A percentile compares a stretch with the other conserved stretches of the same genome.
These are phyloP conservation scores for Eucalyptus melliodora DNA, from an alignment of 345 rosid species.

Conservation along the genomic window DNA sequence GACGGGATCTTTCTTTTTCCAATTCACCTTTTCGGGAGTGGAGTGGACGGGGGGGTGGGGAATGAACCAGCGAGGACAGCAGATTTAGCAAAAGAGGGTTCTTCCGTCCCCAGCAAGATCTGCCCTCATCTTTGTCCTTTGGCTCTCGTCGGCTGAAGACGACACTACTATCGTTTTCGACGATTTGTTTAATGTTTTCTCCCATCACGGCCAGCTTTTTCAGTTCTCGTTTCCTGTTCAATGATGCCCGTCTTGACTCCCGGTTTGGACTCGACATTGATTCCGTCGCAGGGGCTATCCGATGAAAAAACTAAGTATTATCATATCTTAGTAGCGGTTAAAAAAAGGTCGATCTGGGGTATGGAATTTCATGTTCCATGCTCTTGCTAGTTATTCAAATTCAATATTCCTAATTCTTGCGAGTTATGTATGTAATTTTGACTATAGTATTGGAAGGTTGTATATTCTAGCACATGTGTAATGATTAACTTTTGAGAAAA, in stretches of 20 bases:
- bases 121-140: not conserved
- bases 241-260: not conserved
- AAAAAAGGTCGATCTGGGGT: not conserved
- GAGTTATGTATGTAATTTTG: not conserved
- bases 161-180: not conserved
- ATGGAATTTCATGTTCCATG: not conserved
- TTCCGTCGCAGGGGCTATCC: not conserved
- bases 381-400: not conserved
- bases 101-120: not conserved
- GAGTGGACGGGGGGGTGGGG: not conserved
- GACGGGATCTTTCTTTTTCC: not conserved
- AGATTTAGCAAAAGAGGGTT: not conserved
- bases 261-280: not conserved
- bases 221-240: not conserved
- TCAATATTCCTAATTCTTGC: not conserved
- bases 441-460: not conserved
- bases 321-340: not conserved
- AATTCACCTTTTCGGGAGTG: not conserved
- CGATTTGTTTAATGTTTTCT: not conserved
- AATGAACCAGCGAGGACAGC: not conserved
- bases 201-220: not conserved
- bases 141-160: not conserved
- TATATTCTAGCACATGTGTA: not conserved
- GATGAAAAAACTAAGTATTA: not conserved
- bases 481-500: fast-evolving